A percentile compares a stretch with the other conserved stretches of the same genome.
Conservation (phyloP, 257 asterid genomes). For the Lantana camara region DNA sequence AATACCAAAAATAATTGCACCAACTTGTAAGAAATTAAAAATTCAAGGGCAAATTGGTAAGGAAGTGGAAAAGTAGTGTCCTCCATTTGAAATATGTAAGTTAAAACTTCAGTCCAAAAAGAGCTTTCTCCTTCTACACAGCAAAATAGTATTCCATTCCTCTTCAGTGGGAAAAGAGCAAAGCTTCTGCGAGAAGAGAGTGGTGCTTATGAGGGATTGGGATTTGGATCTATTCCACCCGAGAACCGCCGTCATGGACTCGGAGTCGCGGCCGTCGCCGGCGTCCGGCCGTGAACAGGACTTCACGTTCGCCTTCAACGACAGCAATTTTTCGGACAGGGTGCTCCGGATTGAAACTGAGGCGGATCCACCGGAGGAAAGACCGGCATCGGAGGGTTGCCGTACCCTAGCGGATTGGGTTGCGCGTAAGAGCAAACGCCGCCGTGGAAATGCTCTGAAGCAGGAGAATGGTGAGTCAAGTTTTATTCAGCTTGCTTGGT, state of each 20-base stretch:
- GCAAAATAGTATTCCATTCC: too few relatives aligned
- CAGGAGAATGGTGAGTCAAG: conserved; percentile 51
- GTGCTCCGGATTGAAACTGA: conserved; percentile 75
- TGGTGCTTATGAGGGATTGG: conserved; percentile 61
- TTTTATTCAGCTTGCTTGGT: conserved; percentile 3
- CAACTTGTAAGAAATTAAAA: too few relatives aligned
- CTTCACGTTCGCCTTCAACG: conserved; percentile 89
- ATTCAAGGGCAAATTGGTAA: too few relatives aligned
- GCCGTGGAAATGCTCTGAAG: conserved; percentile 53
- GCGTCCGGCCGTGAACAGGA: conserved; percentile 54
- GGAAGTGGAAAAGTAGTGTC: too few relatives aligned
- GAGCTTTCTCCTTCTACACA: too few relatives aligned
- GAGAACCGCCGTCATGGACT: conserved; percentile 62
- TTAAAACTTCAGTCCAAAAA: too few relatives aligned
- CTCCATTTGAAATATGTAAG: too few relatives aligned
- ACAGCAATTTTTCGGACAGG: conserved; percentile 86
- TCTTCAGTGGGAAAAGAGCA: too few relatives aligned
- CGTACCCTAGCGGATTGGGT: conserved; percentile 82
- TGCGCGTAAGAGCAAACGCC: conserved; percentile 73
- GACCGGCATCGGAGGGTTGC: conserved; percentile 41
- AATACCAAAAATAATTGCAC: too few relatives aligned
- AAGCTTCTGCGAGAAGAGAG: neutral
- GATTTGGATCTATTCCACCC: conserved; percentile 89
- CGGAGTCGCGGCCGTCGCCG: conserved; percentile 54
- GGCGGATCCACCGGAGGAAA: conserved; percentile 52